Evolutionary conservation across 2,329 filamentous ascomycete species (phyloP), one percentile per base, ranked within the genome.

Genomic region (Monilinia polystroma): DNA sequence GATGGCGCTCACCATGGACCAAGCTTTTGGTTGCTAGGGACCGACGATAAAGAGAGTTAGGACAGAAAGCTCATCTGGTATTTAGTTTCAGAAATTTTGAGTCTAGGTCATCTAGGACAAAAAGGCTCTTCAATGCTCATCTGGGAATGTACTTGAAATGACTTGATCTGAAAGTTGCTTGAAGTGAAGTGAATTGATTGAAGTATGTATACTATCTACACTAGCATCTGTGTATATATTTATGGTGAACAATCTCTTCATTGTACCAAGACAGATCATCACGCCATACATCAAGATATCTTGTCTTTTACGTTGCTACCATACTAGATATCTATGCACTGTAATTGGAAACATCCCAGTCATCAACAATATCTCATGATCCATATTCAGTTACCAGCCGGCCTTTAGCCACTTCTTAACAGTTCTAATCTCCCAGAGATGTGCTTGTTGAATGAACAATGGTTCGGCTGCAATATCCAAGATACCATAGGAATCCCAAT

Each of bases 391-490:
- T 26, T 60, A 66, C 63, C 63, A 66, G 16, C 65, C 57, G 10
- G 66, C 58, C 45, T 63, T 70, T 76, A 79, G 58, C 77, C 77
- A 81, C 56, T 73, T 75, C 68, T 77, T 75, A 26, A 84, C 81
- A 2, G 77, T 81, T 65, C 78, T 78, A 29, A 83, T 79, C 75
- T 84, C 79, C 82, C 82, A 84, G 64, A 76, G 68, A 74, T 84
- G 82, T 43, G 82, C 81, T 69, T 83, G 79, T 16, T 79, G 74
- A 55, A 84, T 82, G 68, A 83, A 85, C 67, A 82, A 79, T 12
- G 82, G 82, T 75, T 84, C 82, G 14, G 76, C 78, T 6, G 70
- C 71, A 1, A 84, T 73, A 67, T 76, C 69, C 56, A 72, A 67
- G 52, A 74, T 73, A 6, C 72, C 72, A 52, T 54, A 67, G 20